A percentile compares a stretch with the other conserved stretches of the same genome.
These are phyloP conservation scores for Pistacia integerrima DNA, from an alignment of 345 rosid species.

Conservation along the genomic window DNA sequence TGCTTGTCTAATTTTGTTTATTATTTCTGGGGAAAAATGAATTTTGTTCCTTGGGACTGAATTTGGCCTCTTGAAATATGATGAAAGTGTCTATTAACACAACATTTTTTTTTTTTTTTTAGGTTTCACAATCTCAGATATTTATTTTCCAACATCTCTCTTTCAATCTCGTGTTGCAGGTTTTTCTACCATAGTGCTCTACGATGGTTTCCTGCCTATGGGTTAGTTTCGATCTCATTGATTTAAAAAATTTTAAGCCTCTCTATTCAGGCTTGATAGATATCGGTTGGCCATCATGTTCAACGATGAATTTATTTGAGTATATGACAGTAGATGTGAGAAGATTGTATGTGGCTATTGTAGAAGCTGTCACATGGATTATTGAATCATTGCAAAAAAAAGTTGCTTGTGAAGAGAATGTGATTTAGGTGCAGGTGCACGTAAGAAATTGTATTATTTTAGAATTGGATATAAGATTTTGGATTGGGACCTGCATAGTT, in stretches of 20 bases:
- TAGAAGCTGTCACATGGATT: neutral
- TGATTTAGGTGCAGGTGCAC: neutral
- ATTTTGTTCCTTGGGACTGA: neutral
- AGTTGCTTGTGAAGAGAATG: neutral
- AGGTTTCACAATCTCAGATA: neutral
- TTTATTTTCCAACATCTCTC: neutral
- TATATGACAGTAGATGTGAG: neutral
- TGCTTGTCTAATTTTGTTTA: too few relatives aligned
- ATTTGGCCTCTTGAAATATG: neutral
- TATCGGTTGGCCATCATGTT: neutral
- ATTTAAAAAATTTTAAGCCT: neutral
- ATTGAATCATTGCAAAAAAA: neutral
- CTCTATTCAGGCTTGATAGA: neutral
- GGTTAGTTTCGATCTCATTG: slow-evolving; percentile 51
- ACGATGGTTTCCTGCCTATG: slow-evolving; percentile 75
- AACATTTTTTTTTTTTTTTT: neutral
- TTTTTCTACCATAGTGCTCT: slow-evolving; percentile 96
- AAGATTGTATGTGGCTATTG: neutral
- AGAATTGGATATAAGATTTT: neutral
- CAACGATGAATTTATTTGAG: neutral
- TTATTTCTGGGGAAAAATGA: neutral
- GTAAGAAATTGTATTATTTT: too few relatives aligned
- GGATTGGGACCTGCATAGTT: neutral
- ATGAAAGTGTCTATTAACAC: neutral
- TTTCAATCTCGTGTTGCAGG: slow-evolving; percentile 42